Evolutionary conservation across 1,284 basidiomycete species (phyloP).

Genomic region (Sporisorium iseilematis-ciliati): DNA sequence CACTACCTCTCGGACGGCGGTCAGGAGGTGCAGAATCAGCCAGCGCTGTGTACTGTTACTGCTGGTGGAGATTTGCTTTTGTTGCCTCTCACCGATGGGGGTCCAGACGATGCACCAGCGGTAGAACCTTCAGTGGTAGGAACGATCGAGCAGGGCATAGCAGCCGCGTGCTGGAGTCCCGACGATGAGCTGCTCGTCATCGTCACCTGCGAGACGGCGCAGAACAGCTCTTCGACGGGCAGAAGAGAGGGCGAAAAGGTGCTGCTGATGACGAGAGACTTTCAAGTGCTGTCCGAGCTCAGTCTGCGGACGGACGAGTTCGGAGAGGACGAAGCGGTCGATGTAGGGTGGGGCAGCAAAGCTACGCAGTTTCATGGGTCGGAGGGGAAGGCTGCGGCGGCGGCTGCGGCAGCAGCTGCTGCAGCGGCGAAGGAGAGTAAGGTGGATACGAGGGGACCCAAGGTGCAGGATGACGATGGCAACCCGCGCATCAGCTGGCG

Average conservation of each 20-base stretch:
- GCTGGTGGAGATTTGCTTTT: slow-evolving; percentile 66
- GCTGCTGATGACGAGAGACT: slow-evolving; percentile 87
- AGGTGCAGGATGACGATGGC: slow-evolving; percentile 77
- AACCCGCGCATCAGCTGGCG: slow-evolving; percentile 88
- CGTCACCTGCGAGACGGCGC: slow-evolving; percentile 51
- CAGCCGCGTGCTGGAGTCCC: slow-evolving; percentile 87
- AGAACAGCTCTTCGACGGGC: slow-evolving; percentile 22
- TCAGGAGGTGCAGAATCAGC: slow-evolving; percentile 40
- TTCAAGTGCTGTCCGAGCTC: slow-evolving; percentile 86
- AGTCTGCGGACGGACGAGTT: slow-evolving; percentile 81
- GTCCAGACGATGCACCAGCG: slow-evolving; percentile 17
- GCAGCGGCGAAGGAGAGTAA: slow-evolving; percentile 65
- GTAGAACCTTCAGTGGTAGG: slow-evolving; percentile 72
- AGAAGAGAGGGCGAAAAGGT: slow-evolving; percentile 74
- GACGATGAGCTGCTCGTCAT: slow-evolving; percentile 87
- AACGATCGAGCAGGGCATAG: slow-evolving; percentile 84
- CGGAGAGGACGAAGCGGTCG: slow-evolving; percentile 90
- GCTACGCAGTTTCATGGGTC: slow-evolving; percentile 98
- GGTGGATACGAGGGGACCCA: slow-evolving; percentile 62
- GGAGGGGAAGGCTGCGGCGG: slow-evolving; percentile 86
- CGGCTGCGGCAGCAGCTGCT: slow-evolving; percentile 73
- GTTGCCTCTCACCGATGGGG: slow-evolving; percentile 29
- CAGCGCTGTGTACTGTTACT: slow-evolving; percentile 60
- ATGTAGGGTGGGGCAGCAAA: slow-evolving; percentile 98
- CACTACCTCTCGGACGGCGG: slow-evolving; percentile 64